These are phyloP conservation scores for Pholiota adiposa DNA, from an alignment of 1,284 basidiomycete species.

Conservation along the genomic window DNA sequence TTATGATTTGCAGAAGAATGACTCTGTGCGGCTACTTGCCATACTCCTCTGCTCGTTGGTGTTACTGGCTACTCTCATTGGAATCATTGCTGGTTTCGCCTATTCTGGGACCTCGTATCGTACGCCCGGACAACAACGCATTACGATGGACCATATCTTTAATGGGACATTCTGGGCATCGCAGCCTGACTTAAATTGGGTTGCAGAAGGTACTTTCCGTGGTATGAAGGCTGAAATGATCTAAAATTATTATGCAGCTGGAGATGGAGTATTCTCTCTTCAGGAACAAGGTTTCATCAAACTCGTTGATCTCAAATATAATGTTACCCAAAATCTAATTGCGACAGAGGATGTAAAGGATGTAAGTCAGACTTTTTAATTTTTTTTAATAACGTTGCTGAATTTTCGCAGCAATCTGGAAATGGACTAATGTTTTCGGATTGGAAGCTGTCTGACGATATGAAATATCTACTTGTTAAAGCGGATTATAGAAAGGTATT, in stretches of 20 bases:
- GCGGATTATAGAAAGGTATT: slow-evolving; percentile 72
- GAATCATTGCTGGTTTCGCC: slow-evolving; percentile 70
- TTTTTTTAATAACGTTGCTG: neutral
- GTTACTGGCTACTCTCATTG: slow-evolving; percentile 61
- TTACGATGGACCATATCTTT: slow-evolving; percentile 88
- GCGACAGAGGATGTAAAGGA: slow-evolving; percentile 61
- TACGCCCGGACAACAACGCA: slow-evolving; percentile 60
- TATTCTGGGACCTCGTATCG: slow-evolving; percentile 62
- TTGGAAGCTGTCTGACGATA: slow-evolving; percentile 88
- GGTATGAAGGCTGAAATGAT: neutral
- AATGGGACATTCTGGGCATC: slow-evolving; percentile 80
- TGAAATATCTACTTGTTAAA: slow-evolving; percentile 85
- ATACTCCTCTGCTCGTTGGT: slow-evolving; percentile 62
- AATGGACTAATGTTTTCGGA: slow-evolving; percentile 51
- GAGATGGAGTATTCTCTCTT: slow-evolving; percentile 88
- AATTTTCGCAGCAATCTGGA: slow-evolving; percentile 55
- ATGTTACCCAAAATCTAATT: slow-evolving; percentile 68
- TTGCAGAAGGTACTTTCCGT: slow-evolving; percentile 75
- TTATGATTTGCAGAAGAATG: slow-evolving; percentile 16
- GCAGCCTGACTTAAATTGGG: slow-evolving; percentile 69
- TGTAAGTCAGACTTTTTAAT: slow-evolving; percentile 35
- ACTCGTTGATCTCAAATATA: slow-evolving; percentile 80
- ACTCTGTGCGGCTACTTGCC: slow-evolving; percentile 29
- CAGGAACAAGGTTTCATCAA: slow-evolving; percentile 65
- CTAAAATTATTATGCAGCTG: slow-evolving; percentile 54